Conservation (phyloP, 176 grass and related monocot species). For the Microstegium vimineum region DNA sequence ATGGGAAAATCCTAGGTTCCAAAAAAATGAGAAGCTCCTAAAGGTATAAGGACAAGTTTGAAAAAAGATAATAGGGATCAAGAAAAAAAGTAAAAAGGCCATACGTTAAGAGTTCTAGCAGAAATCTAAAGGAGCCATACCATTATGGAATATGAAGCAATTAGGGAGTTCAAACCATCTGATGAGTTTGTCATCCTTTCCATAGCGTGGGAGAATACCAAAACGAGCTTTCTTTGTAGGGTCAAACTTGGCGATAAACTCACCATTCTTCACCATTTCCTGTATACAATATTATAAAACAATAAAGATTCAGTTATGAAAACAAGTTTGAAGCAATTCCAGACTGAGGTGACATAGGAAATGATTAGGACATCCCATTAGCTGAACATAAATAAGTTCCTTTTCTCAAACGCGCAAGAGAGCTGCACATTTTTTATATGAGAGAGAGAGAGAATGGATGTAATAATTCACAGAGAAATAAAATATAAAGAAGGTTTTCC, state of each 20-base stretch:
- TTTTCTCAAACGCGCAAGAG: no score
- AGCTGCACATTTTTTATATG: no score
- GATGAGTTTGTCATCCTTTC: constrained; percentile 72
- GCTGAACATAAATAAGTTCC: background rate
- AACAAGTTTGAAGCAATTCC: background rate
- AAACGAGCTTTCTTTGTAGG: constrained; percentile 86
- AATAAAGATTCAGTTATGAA: background rate
- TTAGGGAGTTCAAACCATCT: constrained; percentile 99
- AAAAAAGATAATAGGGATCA: background rate
- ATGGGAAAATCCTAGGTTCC: no score
- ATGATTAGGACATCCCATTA: background rate
- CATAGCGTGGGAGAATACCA: constrained; percentile 79
- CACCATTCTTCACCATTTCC: constrained; percentile 91
- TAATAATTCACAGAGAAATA: background rate
- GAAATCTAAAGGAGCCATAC: constrained; percentile 29
- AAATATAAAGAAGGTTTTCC: background rate
- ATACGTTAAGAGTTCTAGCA: background rate
- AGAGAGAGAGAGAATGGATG: no score
- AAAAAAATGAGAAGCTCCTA: no score
- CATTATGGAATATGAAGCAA: constrained; percentile 97
- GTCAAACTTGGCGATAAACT: constrained; percentile 89
- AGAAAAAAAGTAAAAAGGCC: background rate
- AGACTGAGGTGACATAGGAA: background rate
- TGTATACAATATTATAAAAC: constrained; percentile 29
- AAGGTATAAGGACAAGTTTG: background rate